Conservation (phyloP, 257 asterid genomes). For the Scutellaria galericulata region DNA sequence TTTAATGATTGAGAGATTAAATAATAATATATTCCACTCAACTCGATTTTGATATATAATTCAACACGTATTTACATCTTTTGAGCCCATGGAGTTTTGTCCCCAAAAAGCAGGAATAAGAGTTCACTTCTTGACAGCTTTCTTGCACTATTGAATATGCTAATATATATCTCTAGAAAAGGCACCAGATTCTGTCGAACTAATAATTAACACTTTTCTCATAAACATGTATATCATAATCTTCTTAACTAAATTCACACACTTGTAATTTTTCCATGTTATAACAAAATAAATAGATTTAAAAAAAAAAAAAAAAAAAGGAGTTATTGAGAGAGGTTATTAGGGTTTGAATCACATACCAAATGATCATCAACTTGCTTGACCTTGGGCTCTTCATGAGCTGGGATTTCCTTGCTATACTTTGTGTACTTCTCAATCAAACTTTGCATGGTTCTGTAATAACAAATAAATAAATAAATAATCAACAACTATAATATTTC, state of each 20-base stretch:
- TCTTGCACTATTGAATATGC: slow-evolving; percentile 20
- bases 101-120: slow-evolving; percentile 47
- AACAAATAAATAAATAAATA: neutral
- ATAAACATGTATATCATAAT: neutral
- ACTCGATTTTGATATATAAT: neutral
- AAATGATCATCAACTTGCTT: slow-evolving; percentile 32
- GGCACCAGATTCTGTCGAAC: slow-evolving; percentile 60
- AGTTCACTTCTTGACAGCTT: slow-evolving; percentile 27
- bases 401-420: slow-evolving; percentile 46
- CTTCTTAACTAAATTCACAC: neutral
- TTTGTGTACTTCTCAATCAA: slow-evolving; percentile 78
- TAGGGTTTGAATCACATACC: slow-evolving; percentile 38
- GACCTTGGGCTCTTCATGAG: slow-evolving; percentile 41
- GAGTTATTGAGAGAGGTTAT: no score
- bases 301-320: no score
- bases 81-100: slow-evolving; percentile 44
- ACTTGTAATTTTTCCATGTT: neutral
- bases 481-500: no score
- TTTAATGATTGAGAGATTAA: no score
- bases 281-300: neutral
- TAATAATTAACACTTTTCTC: neutral
- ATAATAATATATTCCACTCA: no score
- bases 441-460: slow-evolving; percentile 68
- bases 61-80: neutral
- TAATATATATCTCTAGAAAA: slow-evolving; percentile 31